Evolutionary conservation across 2,329 filamentous ascomycete species (phyloP), one percentile per base, ranked within the genome.

Genomic region (Colletotrichum sp.): DNA sequence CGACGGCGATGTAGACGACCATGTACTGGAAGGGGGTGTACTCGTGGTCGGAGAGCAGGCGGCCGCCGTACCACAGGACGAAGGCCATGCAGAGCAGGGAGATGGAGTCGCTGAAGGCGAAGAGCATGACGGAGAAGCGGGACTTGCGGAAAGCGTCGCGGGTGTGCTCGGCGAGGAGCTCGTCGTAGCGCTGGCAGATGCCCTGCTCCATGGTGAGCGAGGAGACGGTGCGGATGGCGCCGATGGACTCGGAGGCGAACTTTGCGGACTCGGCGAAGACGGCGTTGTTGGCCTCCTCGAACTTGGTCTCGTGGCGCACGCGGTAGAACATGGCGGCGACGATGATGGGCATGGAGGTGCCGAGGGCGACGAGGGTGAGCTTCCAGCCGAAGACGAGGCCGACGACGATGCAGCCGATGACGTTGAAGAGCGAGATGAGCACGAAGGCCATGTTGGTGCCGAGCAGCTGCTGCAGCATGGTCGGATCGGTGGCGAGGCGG

Each of bases 321-420:
- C 77, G 70, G 58, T 70, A 73, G 67, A 76, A 78, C 55, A 75
- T 75, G 27, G 77, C 76, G 2, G 68, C 62, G 18, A 78, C 55
- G 56, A 78, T 81, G 22, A 80, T 79, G 58, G 71, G 76, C 34
- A 73, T 75, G 13, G 39, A 69, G 0, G 65, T 70, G 13, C 81
- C 83, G 60, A 83, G 77, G 39, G 82, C 82, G 10, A 80, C 70
- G 39, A 86, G 82, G 4, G 84, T 84, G 32, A 86, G 79, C 79
- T 86, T 86, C 85, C 85, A 86, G 28, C 84, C 85, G 30, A 86
- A 80, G 32, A 81, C 78, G 30, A 86, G 80, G 6, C 83, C 81
- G 22, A 86, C 71, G 1, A 71, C 65, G 5, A 77, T 34, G 10
- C 77, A 76, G n/a, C 74, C 76, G n/a, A 78, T 58, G 34, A 78